Evolutionary conservation across 352 stramenopile species (phyloP).

Genomic region (Phytophthora fragariaefolia): DNA sequence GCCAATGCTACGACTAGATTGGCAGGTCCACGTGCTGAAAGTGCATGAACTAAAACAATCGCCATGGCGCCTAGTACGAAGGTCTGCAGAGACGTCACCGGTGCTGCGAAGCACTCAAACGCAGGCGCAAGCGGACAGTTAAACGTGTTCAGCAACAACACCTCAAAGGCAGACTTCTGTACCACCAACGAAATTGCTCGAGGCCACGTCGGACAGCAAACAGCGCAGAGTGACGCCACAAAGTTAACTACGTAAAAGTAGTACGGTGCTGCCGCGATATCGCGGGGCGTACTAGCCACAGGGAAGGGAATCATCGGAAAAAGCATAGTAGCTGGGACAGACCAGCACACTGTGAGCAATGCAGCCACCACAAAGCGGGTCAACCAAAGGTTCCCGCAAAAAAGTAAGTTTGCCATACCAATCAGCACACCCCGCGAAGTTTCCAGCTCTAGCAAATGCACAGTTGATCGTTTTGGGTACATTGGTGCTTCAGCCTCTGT

Average conservation of each 20-base stretch:
- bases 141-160: conserved; percentile 47
- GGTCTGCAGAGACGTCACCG: conserved; percentile 43
- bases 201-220: conserved; percentile 39
- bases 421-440: conserved; percentile 30
- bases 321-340: conserved; percentile 31
- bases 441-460: conserved; percentile 40
- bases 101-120: conserved; percentile 19
- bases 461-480: conserved; percentile 21
- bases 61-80: conserved; percentile 43
- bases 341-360: conserved; percentile 41
- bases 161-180: conserved; percentile 48
- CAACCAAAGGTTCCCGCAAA: conserved; percentile 36
- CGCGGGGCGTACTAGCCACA: conserved; percentile 33
- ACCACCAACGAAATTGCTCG: conserved; percentile 41
- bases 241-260: conserved; percentile 52
- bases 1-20: conserved; percentile 44
- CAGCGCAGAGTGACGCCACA: conserved; percentile 36
- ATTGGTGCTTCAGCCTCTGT: conserved; percentile 23
- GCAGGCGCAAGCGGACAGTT: conserved; percentile 42
- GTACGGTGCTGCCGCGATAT: conserved; percentile 40
- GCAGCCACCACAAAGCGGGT: conserved; percentile 27
- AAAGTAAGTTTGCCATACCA: conserved; percentile 37
- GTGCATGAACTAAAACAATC: conserved; percentile 38
- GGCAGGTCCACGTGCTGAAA: conserved; percentile 34
- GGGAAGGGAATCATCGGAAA: conserved; percentile 40